Base-by-base conservation (phyloP, 768 basidiomycete species). In the Rhodotorula kratochvilovae region DNA sequence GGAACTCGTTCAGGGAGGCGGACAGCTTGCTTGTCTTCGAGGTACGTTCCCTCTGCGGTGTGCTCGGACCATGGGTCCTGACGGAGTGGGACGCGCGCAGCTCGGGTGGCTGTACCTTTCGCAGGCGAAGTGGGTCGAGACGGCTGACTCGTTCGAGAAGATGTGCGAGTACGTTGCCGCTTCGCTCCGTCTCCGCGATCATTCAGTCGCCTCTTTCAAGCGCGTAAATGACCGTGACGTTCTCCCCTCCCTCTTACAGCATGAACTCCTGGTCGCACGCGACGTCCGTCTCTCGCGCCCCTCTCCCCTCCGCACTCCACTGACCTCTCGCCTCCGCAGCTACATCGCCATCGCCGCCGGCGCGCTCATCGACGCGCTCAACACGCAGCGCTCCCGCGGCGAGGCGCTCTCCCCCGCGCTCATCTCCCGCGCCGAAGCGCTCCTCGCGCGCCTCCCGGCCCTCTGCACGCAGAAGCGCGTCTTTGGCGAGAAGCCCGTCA, bases 21-120 rank as follows among this genome's bases (percentile, higher is more conserved):
- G 74, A 75, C 29, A 67, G 64, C 25, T 35, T 75, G 17, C 70
- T 75, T 45, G 70, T 71, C 1, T 75, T 75, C 42, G 74, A 75
- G 62, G 73, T 74, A 36, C 31, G 68, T 23, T 46, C 48, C 2
- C 25, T 12, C 11, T 5, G 21, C 48, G 3, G 7, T 1, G 27
- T 29, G n/a, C 35, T 42, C 19, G 8, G 45, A 17, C 3, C 16
- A 7, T 15, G 25, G 11, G 25, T 25, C 45, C 5, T 11, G 21
- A 27, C 25, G 25, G 48, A 27, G 23, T 7, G 25, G 23, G 5
- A 11, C 25, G 25, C 46, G 7, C 21, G 3, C 57, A 74, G 74
- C 70, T 75, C n/a, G 58, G 67, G 2, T 75, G 74, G 74, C 64
- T 68, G 17, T 67, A 69, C 58, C 65, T 75, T 12, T 66, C 64